phyloP scores from a whole-genome alignment of 495 filamentous ascomycete genomes.

The Platismatia glauca region DNA sequence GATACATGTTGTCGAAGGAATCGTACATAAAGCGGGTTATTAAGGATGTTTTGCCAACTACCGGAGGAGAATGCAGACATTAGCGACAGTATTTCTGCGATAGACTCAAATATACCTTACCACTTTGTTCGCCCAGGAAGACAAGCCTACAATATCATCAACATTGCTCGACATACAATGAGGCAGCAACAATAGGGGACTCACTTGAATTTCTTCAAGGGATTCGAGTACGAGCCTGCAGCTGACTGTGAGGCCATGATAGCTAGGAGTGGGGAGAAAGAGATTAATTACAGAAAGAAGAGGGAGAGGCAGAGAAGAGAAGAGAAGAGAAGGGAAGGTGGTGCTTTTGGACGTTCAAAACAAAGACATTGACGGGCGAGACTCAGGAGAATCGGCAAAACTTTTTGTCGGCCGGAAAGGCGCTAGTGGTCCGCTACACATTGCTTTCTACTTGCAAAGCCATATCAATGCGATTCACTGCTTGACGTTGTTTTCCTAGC shows the following conservation, averaged over 20 bases:
- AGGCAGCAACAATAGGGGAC: conserved; percentile 21
- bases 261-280: conserved; percentile 6
- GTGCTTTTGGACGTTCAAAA: neutral
- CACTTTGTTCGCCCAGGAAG: conserved; percentile 95
- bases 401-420: neutral
- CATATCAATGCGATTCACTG: neutral
- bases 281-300: neutral
- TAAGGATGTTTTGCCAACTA: conserved; percentile 95
- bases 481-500: neutral
- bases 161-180: conserved; percentile 4
- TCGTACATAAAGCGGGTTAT: conserved; percentile 99
- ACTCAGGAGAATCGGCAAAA: conserved; percentile 4
- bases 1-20: conserved; percentile 99
- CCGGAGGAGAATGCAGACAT: neutral
- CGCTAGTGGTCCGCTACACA: neutral
- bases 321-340: neutral
- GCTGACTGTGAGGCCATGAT: conserved; percentile 39
- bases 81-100: conserved; percentile 15
- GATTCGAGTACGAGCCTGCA: conserved; percentile 92
- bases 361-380: conserved; percentile 7
- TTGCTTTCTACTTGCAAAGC: neutral
- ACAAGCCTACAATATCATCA: conserved; percentile 58
- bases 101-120: conserved; percentile 43
- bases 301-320: conserved; percentile 4
- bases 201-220: conserved; percentile 99